Evolutionary conservation across 148 eudicot species (phyloP).

Genomic region (Silene latifolia): DNA sequence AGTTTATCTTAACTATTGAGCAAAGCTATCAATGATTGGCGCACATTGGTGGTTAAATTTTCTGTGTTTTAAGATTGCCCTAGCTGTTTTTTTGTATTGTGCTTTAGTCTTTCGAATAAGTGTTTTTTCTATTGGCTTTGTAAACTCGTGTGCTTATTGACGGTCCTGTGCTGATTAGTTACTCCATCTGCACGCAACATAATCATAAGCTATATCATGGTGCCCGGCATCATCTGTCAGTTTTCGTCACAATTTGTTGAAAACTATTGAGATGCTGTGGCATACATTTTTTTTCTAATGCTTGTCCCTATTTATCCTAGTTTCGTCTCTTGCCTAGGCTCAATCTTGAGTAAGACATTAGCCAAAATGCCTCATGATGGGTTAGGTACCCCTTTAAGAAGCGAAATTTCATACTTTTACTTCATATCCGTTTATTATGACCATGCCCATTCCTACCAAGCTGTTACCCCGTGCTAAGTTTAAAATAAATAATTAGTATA

Average conservation of each 20-base stretch:
- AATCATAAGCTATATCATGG: slow-evolving; percentile 26
- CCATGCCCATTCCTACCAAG: no score
- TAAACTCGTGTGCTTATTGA: slow-evolving; percentile 17
- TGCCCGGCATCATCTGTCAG: slow-evolving; percentile 1
- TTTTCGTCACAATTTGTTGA: neutral
- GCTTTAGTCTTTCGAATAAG: neutral
- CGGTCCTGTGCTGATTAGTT: slow-evolving; percentile 28
- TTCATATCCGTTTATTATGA: no score
- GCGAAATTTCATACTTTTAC: no score
- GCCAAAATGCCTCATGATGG: neutral
- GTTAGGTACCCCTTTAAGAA: no score
- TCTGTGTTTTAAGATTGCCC: neutral
- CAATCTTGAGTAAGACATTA: no score
- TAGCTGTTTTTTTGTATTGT: no score
- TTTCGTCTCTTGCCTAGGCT: no score
- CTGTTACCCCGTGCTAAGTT: no score
- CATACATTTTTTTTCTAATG: slow-evolving; percentile 4
- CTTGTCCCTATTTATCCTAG: neutral
- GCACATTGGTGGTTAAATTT: neutral
- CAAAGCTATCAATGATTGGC: slow-evolving; percentile 12
- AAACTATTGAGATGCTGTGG: slow-evolving; percentile 12
- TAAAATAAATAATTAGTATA: no score
- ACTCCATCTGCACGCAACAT: slow-evolving; percentile 26
- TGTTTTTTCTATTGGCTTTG: neutral
- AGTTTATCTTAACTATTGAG: neutral